Base-by-base conservation (phyloP, 192 early-diverging fungal species). In the Globomyces pollinis-pini region DNA sequence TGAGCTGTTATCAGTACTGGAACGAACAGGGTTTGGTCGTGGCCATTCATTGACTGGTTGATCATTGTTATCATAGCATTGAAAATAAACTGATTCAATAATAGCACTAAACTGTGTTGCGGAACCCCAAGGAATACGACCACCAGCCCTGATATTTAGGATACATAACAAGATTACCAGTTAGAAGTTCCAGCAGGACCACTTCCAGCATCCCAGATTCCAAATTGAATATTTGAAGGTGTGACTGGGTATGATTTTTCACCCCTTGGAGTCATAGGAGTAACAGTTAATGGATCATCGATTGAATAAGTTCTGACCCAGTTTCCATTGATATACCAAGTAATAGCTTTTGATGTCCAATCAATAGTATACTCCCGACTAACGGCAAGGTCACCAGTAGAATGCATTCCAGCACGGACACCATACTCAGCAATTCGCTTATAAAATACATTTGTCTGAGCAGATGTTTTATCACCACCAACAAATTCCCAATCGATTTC, bases 191-290 rank as follows among this genome's bases (percentile, higher is more conserved):
- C n/a, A n/a, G n/a, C n/a, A n/a, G n/a, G n/a, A n/a, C n/a, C n/a
- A n/a, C n/a, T n/a, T n/a, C n/a, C n/a, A n/a, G 57, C 66, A 33
- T 74, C 59, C 73, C 73, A 75, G 26, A 75, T 21, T 35, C 71
- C 51, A 53, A 75, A 43, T 44, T 75, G 71, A 41, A 75, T 44
- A 32, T 36, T 8, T 6, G 45, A 47, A 11, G 45, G 45, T 8
- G 45, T 47, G 45, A 6, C 11, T 18, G 45, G 45, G 20, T 47
- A 47, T 11, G 5, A 47, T 9, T 20, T 4, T 15, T 47, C 5
- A 18, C 45, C 45, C 9, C 11, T 11, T 9, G 45, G 45, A 26
- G 45, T 47, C 20, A 47, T 18, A 9, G 45, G 45, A 4, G 18
- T 7, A 4, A 23, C 45, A 13, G 45, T 20, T 9, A 6, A 9